Evolutionary conservation across 2,329 filamentous ascomycete genomes (phyloP), one percentile per base, ranked within the genome.

Genomic region (Alternaria angustiovoidea): DNA sequence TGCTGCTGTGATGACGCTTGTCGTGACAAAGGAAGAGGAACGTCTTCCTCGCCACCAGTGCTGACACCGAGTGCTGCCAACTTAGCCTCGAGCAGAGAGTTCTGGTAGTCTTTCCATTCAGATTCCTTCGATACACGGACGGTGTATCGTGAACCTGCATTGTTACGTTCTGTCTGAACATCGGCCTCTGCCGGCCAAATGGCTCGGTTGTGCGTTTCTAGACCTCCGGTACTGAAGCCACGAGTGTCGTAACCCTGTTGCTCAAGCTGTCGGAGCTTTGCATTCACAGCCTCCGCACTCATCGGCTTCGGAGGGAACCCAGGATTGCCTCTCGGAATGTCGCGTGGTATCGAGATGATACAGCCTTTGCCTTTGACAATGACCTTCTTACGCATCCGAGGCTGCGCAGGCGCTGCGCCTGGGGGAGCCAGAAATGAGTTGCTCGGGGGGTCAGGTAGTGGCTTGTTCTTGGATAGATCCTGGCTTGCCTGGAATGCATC

Each of bases 11-110:
- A 88, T 8, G 92, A 93, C 22, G 88, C 83, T 70, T 91, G 90
- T 59, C 90, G 84, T 14, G 93, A 94, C 66, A 90, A 84, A 4
- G 88, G 87, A 42, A 84, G 81, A 4, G 86, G 81, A 53, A 84
- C 79, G 61, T 86, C 81, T 11, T 88, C 87, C 52, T 95, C 92
- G 49, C 90, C 88, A 36, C 89, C 91, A 62, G 92, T 85, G 18
- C 88, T 93, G 12, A 98, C 95, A 65, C 95, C 95, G 56, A 99
- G 85, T 51, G 94, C 94, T 62, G 93, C 89, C 53, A 99, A 84
- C 80, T 97, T 99, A 62, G 94, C 93, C 81, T 99, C 95, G 68
- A 92, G 89, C 36, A 98, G 82, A 67, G 91, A 89, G 55, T 91
- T 87, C 59, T 94, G 91, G 77, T 98, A 97, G 26, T 88, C 84